A percentile compares a stretch with the other conserved stretches of the same genome.
Evolutionary conservation across 805 yeast genomes (phyloP).

Genomic region (Phaffomyces thermotolerans): DNA sequence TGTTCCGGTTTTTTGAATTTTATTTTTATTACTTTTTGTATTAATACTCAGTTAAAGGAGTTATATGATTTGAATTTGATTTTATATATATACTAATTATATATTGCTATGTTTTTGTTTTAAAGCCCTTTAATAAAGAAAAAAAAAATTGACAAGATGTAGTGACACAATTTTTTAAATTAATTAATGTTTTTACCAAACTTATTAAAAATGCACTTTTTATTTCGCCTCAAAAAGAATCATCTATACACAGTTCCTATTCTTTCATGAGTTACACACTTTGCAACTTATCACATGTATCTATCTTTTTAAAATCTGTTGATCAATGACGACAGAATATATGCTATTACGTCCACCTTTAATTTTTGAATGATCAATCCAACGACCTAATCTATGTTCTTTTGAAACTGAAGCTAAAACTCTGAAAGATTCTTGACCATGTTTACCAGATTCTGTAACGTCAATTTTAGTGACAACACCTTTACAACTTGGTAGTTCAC

Average conservation of each 20-base stretch:
- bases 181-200: no score
- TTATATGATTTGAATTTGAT: not conserved
- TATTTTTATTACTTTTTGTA: not conserved
- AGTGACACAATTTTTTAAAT: not conserved
- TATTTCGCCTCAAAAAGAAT: not conserved
- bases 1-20: not conserved
- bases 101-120: no score
- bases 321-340: slow-evolving; percentile 44
- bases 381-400: slow-evolving; percentile 86
- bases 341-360: slow-evolving; percentile 71
- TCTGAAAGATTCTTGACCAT: slow-evolving; percentile 43
- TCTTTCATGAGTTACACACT: no score
- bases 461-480: slow-evolving; percentile 69
- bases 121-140: not conserved
- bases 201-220: no score
- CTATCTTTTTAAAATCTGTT: slow-evolving; percentile 23
- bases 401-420: slow-evolving; percentile 66
- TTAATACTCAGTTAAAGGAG: not conserved
- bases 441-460: slow-evolving; percentile 45
- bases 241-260: no score
- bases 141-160: not conserved
- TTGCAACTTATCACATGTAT: not conserved
- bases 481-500: slow-evolving; percentile 48
- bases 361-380: slow-evolving; percentile 47
- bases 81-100: not conserved